Evolutionary conservation across 148 eudicot species (phyloP).

Genomic region (Fagopyrum homotropicum): DNA sequence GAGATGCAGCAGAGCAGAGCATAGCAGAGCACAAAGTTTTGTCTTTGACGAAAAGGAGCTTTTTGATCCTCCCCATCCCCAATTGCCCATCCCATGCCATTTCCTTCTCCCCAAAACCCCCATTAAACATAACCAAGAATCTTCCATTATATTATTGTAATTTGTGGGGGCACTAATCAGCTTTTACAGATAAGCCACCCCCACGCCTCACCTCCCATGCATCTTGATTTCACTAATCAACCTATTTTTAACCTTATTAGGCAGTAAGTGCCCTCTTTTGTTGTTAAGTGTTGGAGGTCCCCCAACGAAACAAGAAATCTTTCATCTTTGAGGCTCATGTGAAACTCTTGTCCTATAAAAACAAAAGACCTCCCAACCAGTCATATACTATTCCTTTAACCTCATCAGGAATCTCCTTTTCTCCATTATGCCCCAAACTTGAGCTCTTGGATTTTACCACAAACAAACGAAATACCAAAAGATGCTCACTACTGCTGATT

Average conservation of each 20-base stretch:
- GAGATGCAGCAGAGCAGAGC: background rate
- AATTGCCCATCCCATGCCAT: background rate
- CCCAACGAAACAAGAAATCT: constrained; percentile 5
- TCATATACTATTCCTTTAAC: constrained; percentile 4
- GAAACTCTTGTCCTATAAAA: background rate
- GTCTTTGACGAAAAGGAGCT: background rate
- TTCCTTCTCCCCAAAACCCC: background rate
- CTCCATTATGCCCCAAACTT: constrained; percentile 5
- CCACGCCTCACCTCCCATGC: background rate
- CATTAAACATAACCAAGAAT: background rate
- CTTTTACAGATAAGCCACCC: constrained; percentile 2
- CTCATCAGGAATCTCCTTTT: background rate
- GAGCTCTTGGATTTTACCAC: background rate
- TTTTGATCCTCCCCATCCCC: constrained; percentile 5
- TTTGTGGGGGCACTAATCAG: constrained; percentile 8
- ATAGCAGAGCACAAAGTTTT: background rate
- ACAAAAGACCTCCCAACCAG: background rate
- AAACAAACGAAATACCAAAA: background rate
- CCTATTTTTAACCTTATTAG: background rate
- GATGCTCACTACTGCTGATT: background rate
- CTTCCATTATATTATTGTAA: background rate
- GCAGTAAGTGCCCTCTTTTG: background rate
- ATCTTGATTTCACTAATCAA: too few species aligned
- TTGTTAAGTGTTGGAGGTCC: constrained; percentile 9
- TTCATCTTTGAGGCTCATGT: constrained; percentile 10